Percentiles rank a stretch among this genome's conserved stretches.
phyloP scores from a whole-genome alignment of 1,139 yeast genomes.

The Citeromyces hawaiiensis region DNA sequence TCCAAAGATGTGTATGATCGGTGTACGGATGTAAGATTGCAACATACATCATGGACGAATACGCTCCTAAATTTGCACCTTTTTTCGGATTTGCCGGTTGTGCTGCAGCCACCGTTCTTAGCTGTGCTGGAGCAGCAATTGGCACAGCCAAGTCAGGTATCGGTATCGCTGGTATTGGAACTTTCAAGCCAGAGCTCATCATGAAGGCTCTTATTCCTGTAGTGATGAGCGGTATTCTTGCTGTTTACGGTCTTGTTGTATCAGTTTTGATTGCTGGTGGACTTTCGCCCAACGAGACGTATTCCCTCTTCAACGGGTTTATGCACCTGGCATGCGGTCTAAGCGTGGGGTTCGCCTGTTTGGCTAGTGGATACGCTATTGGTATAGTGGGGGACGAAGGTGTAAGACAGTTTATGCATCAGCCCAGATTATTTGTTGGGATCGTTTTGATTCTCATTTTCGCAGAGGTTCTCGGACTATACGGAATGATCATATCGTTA shows the following conservation, averaged over 20 bases:
- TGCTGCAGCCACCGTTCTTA: constrained; percentile 80
- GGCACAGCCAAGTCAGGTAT: constrained; percentile 98
- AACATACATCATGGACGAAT: constrained; percentile 26
- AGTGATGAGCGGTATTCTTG: constrained; percentile 95
- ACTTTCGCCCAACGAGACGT: constrained; percentile 58
- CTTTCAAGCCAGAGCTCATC: constrained; percentile 70
- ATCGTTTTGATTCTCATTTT: constrained; percentile 95
- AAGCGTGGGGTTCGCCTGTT: constrained; percentile 90
- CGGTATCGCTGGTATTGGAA: constrained; percentile 88
- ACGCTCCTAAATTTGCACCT: constrained; percentile 82
- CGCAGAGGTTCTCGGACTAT: constrained; percentile 96
- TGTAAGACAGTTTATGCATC: constrained; percentile 92
- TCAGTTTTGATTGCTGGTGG: constrained; percentile 94
- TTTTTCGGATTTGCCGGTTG: constrained; percentile 94
- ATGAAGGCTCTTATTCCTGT: constrained; percentile 87
- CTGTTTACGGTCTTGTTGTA: constrained; percentile 93
- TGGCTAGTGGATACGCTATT: constrained; percentile 96
- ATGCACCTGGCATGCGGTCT: constrained; percentile 96
- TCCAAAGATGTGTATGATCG: not conserved
- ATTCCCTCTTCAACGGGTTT: constrained; percentile 86
- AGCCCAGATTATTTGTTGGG: constrained; percentile 94
- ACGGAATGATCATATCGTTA: constrained; percentile 88
- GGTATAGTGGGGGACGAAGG: constrained; percentile 99
- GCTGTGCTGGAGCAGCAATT: constrained; percentile 93
- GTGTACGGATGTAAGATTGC: not conserved